These are phyloP conservation scores for Trichosporon faecale DNA, from an alignment of 1,284 basidiomycete genomes.

Conservation along the genomic window DNA sequence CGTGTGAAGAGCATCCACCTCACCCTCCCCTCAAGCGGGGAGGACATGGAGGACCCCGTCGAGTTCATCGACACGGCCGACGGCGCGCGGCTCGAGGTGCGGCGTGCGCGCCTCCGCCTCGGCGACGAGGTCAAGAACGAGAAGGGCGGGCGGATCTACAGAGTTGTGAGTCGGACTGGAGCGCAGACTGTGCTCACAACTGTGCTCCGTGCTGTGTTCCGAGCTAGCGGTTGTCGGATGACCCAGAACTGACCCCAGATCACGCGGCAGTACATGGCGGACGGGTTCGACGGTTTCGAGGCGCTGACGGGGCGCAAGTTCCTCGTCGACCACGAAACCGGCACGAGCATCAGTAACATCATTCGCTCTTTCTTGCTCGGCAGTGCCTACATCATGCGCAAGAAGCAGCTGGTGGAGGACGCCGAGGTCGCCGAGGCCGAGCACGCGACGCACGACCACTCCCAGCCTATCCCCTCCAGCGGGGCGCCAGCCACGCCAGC, in stretches of 20 bases:
- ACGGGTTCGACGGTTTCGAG: constrained; percentile 70
- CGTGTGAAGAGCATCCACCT: constrained; percentile 71
- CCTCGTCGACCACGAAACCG: constrained; percentile 80
- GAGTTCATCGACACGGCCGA: constrained; percentile 49
- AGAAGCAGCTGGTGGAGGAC: constrained; percentile 46
- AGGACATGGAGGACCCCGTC: constrained; percentile 39
- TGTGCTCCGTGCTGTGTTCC: not conserved
- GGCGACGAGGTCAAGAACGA: constrained; percentile 60
- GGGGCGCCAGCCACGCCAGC: not conserved
- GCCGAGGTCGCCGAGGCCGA: not conserved
- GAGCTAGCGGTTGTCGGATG: too few relatives aligned
- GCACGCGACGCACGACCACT: constrained; percentile 5
- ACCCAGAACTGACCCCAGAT: constrained; percentile 40
- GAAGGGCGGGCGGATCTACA: constrained; percentile 63
- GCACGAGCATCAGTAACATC: constrained; percentile 73
- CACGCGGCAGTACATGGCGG: constrained; percentile 52
- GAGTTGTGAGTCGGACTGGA: constrained; percentile 58
- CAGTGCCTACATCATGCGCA: constrained; percentile 50
- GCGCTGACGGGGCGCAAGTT: constrained; percentile 66
- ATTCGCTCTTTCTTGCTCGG: constrained; percentile 80
- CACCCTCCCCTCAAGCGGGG: constrained; percentile 33
- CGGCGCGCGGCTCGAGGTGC: constrained; percentile 52
- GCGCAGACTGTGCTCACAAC: not conserved
- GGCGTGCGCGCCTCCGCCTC: constrained; percentile 38
- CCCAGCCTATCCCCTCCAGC: not conserved